Base-by-base conservation (phyloP, 164 flowering plant species). In the Brasenia schreberi region DNA sequence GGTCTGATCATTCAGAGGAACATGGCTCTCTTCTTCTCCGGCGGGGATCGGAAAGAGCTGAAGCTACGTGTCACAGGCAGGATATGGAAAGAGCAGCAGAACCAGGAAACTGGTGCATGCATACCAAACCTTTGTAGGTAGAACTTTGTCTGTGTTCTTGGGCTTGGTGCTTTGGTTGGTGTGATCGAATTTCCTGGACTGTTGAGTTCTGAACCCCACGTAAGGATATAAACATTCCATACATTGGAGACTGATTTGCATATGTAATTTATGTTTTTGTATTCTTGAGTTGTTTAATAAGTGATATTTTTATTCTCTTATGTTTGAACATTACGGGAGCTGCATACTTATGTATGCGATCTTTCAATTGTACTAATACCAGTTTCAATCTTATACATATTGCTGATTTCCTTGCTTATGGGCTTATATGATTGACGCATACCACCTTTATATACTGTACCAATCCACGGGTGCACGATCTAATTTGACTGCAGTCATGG, bases 41-140 rank as follows among this genome's bases (percentile, higher is more conserved):
- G 33, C 49, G 97, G 97, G 39, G 97, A 93, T 64, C 77, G 90
- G 78, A 90, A 93, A 73, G 98, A 93, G 77, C 83, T 93, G 68
- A 93, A 93, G 69, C 82, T 93, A 39, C 74, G 98, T 72, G 98
- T 90, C 60, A 89, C 97, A 0, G 96, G 98, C 18, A 73, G 94
- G 74, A 90, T 93, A 70, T 90, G 98, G 97, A 90, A 93, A 78
- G 96, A 93, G 72, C 96, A 92, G 68, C 98, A 85, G 68, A 90
- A 82, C 71, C 79, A 85, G 42, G 97, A 90, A 19, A 70, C 76
- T 60, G 93, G 89, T 10, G 88, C 77, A 42, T 84, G 89, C 76
- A 87, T 84, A 77, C 92, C 97, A 3, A 92, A 87, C 71, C 81
- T 84, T 1, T 82, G 86, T 79, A 88, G 83, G 80, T 93, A 45